A percentile compares a stretch with the other conserved stretches of the same genome.
Conservation (phyloP, 306 rosid genomes). For the Casuarina cunninghamiana region DNA sequence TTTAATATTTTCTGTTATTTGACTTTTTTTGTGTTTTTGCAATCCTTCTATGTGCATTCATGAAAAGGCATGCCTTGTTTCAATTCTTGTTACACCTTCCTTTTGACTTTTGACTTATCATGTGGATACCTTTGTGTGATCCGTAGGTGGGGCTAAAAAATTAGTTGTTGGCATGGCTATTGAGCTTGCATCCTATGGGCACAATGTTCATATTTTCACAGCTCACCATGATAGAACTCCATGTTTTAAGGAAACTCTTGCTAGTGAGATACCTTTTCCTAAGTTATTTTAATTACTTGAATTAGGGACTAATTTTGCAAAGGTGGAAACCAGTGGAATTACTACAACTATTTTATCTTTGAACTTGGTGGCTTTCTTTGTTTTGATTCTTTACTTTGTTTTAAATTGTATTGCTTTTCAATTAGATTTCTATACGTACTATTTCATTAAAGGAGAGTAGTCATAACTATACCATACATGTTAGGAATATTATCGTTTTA, state of each 20-base stretch:
- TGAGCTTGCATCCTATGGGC: conserved; percentile 77
- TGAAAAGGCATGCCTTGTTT: neutral
- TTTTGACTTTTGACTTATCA: neutral
- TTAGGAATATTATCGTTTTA: too few species aligned
- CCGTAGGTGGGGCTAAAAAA: conserved; percentile 86
- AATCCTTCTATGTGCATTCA: neutral
- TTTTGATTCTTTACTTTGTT: conserved; percentile 1
- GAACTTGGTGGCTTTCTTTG: neutral
- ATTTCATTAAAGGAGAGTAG: neutral
- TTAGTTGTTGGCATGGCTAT: conserved; percentile 86
- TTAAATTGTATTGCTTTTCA: neutral
- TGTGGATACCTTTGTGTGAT: conserved; percentile 9
- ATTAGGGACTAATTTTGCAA: neutral
- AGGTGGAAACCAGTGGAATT: neutral
- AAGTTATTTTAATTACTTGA: neutral
- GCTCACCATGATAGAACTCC: conserved; percentile 76
- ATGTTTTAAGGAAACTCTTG: conserved; percentile 87
- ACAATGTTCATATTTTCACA: conserved; percentile 77
- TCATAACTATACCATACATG: too few species aligned
- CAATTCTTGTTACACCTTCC: neutral
- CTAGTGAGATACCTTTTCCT: conserved; percentile 42
- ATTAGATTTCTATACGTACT: neutral
- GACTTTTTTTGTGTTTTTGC: neutral
- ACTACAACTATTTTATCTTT: neutral
- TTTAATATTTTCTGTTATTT: neutral